Evolutionary conservation across 2,329 filamentous ascomycete genomes (phyloP).

Genomic region (Penicillium freii): DNA sequence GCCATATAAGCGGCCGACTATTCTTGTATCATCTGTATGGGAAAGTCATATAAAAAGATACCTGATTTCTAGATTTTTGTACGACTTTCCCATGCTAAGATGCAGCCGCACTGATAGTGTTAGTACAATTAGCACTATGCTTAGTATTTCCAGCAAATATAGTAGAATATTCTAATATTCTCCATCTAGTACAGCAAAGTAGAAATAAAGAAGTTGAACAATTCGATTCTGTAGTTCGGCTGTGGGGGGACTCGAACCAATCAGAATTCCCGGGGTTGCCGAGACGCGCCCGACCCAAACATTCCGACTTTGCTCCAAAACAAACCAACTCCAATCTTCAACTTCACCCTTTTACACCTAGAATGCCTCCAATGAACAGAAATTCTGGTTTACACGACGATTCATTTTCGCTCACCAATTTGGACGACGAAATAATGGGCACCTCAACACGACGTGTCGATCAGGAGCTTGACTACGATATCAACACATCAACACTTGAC

Average conservation of each 20-base stretch:
- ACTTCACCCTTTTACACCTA: not conserved
- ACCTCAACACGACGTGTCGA: conserved; percentile 24
- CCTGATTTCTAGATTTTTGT: not conserved
- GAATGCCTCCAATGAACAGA: conserved; percentile 6
- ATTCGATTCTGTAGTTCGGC: not conserved
- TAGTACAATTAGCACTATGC: not conserved
- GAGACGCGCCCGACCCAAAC: conserved; percentile 17
- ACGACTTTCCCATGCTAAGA: not conserved
- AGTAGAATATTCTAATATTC: not conserved
- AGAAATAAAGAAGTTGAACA: not conserved
- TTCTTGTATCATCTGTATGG: not conserved
- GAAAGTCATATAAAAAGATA: not conserved
- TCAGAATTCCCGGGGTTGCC: conserved; percentile 11
- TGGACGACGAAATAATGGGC: conserved; percentile 36
- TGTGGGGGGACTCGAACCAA: not conserved
- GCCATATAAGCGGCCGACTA: too few species aligned
- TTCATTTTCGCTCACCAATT: conserved; percentile 26
- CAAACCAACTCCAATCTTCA: conserved; percentile 8
- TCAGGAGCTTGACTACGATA: conserved; percentile 44
- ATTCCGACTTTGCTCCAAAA: conserved; percentile 15
- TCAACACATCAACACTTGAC: conserved; percentile 48
- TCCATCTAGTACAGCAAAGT: not conserved
- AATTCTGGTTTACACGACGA: conserved; percentile 1
- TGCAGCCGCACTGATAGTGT: not conserved
- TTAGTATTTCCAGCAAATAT: not conserved